Percentiles rank a stretch among this genome's conserved stretches.
phyloP scores from a whole-genome alignment of 2,329 filamentous ascomycete genomes.

The Calonectria multiphialidica region DNA sequence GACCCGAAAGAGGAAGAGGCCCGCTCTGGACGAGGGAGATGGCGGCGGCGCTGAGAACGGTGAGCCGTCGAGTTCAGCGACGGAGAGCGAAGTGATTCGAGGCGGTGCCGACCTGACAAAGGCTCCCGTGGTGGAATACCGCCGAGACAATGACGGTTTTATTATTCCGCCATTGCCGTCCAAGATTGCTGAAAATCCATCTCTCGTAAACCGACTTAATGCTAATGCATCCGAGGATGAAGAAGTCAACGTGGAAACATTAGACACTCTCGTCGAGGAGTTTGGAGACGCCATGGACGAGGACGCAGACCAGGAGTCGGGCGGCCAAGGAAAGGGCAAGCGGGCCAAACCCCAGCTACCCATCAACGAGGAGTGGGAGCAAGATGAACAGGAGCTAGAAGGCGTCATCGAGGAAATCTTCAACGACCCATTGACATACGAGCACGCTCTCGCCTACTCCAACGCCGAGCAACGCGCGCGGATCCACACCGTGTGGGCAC shows the following conservation, averaged over 20 bases:
- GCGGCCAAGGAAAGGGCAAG: constrained; percentile 35
- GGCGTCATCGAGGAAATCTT: constrained; percentile 79
- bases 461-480: constrained; percentile 67
- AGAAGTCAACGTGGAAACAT: constrained; percentile 42
- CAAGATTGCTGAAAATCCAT: constrained; percentile 50
- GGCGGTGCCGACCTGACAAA: constrained; percentile 51
- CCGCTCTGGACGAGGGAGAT: constrained; percentile 46
- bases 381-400: constrained; percentile 75
- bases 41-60: constrained; percentile 34
- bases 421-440: constrained; percentile 68
- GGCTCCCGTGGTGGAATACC: constrained; percentile 52
- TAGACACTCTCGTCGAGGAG: constrained; percentile 57
- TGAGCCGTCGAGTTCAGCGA: not conserved
- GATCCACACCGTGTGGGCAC: constrained; percentile 65
- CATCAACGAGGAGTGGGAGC: constrained; percentile 72
- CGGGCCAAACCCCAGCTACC: constrained; percentile 59
- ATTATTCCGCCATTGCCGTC: constrained; percentile 68
- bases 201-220: constrained; percentile 37
- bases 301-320: constrained; percentile 33
- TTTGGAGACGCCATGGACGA: constrained; percentile 57
- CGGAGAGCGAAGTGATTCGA: constrained; percentile 27
- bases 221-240: constrained; percentile 31
- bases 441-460: constrained; percentile 69
- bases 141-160: constrained; percentile 76
- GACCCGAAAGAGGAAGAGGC: constrained; percentile 59